Conservation (phyloP, 2,329 filamentous ascomycete genomes). For the Lizonia empirigonia region DNA sequence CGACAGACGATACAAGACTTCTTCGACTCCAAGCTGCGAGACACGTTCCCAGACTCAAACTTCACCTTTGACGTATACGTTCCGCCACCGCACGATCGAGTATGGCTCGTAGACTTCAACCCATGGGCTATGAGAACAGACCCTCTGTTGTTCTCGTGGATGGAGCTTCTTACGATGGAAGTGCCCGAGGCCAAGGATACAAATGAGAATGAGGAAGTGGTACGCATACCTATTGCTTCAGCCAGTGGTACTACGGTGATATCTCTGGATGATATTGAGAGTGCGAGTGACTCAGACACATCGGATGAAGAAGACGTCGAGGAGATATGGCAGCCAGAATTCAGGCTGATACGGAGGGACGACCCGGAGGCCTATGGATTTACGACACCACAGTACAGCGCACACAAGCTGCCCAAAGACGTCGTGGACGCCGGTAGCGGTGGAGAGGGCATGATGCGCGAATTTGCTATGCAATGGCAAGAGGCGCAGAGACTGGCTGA, state of each 20-base stretch:
- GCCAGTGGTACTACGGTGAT: slow-evolving; percentile 3
- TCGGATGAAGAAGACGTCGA: slow-evolving; percentile 58
- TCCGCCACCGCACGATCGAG: slow-evolving; percentile 72
- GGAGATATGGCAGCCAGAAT: slow-evolving; percentile 69
- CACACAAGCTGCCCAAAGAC: slow-evolving; percentile 92
- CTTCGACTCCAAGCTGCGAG: slow-evolving; percentile 73
- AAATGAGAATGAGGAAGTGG: slow-evolving; percentile 30
- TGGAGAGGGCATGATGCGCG: slow-evolving; percentile 73
- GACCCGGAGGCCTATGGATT: slow-evolving; percentile 91
- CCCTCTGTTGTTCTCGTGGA: slow-evolving; percentile 85
- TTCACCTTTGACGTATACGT: slow-evolving; percentile 95
- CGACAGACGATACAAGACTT: slow-evolving; percentile 73
- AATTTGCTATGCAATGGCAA: slow-evolving; percentile 61
- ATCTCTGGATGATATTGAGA: slow-evolving; percentile 6
- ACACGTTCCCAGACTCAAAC: slow-evolving; percentile 80
- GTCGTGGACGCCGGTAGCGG: slow-evolving; percentile 73
- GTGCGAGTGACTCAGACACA: slow-evolving; percentile 21
- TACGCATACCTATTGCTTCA: slow-evolving; percentile 29
- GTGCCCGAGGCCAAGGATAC: slow-evolving; percentile 52
- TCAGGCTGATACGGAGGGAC: slow-evolving; percentile 80
- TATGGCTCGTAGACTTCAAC: slow-evolving; percentile 92
- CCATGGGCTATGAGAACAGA: slow-evolving; percentile 92
- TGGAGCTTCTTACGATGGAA: slow-evolving; percentile 77
- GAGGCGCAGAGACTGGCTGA: slow-evolving; percentile 52
- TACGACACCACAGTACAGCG: slow-evolving; percentile 84